Evolutionary conservation across 106 monocot genomes (phyloP).

Genomic region (Hemerocallis citrina): DNA sequence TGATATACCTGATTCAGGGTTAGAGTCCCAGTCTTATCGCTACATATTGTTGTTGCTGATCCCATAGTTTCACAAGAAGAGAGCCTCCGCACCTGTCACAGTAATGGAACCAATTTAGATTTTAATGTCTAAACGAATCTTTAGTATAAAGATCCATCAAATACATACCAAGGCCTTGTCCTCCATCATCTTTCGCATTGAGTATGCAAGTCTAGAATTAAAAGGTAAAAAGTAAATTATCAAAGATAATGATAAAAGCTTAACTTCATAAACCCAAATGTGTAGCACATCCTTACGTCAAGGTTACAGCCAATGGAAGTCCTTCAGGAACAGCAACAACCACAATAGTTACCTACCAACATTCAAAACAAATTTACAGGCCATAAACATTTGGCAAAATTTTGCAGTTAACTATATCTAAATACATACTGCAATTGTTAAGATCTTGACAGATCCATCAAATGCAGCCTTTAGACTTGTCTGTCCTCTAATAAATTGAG

Average conservation of each 20-base stretch:
- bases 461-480: conserved; percentile 34
- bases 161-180: conserved; percentile 76
- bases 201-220: conserved; percentile 69
- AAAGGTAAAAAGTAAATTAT: background rate
- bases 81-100: conserved; percentile 70
- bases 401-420: background rate
- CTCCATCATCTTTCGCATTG: conserved; percentile 94
- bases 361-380: too few relatives aligned
- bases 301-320: conserved; percentile 77
- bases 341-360: conserved; percentile 54
- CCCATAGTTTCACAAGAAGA: conserved; percentile 99
- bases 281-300: conserved; percentile 41
- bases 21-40: conserved; percentile 93
- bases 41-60: conserved; percentile 94
- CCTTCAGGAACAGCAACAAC: conserved; percentile 80
- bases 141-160: background rate
- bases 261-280: background rate
- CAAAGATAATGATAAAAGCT: background rate
- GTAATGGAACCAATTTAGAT: background rate
- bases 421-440: conserved; percentile 60
- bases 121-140: background rate
- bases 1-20: conserved; percentile 71
- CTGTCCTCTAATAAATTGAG: conserved; percentile 44
- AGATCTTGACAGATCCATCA: conserved; percentile 39
- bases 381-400: too few relatives aligned